Base-by-base conservation (phyloP, 306 rosid genomes). In the Myrica gale region DNA sequence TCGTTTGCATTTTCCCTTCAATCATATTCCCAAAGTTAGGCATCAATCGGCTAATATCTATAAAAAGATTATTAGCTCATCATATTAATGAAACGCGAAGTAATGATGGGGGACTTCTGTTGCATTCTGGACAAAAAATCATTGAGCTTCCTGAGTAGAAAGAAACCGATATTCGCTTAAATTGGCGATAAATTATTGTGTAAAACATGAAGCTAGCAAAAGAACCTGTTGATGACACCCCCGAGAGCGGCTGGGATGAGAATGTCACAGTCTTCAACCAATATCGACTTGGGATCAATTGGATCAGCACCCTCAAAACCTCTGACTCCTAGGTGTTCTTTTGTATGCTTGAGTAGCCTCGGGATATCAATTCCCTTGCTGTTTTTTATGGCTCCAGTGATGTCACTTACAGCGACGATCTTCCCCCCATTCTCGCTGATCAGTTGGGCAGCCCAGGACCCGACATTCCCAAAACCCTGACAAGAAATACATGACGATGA, bases 201-300 rank as follows among this genome's bases (percentile, higher is more conserved):
- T 48, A 9, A 54, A 57, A 46, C 6, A 43, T 9, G 2, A 1
- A 26, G 63, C 17, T 6, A 44, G 11, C 17, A 46, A 44, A 54
- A 44, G 70, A 43, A 90, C 96, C 87, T 92, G 83, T 90, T 95
- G 80, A 95, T 95, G 85, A 92, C 98, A 67, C 98, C 98, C 51
- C 98, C 98, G 26, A 95, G 97, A 77, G 98, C 98, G 68, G 98
- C 98, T 16, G 98, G 96, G 51, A 91, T 79, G 74, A 93, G 91
- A 79, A 93, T 88, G 81, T 90, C 98, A 48, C 92, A 91, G 19
- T 91, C 97, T 80, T 93, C 88, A 76, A 86, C 85, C 81, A 93
- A 86, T 50, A 90, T 85, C 39, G 97, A 86, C 1, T 71, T 71
- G 42, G 92, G 82, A 4, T 90, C 91, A 55, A 87, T 87, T 47